Evolutionary conservation across 495 filamentous ascomycete genomes (phyloP).

Genomic region (Ascodesmis nigricans): DNA sequence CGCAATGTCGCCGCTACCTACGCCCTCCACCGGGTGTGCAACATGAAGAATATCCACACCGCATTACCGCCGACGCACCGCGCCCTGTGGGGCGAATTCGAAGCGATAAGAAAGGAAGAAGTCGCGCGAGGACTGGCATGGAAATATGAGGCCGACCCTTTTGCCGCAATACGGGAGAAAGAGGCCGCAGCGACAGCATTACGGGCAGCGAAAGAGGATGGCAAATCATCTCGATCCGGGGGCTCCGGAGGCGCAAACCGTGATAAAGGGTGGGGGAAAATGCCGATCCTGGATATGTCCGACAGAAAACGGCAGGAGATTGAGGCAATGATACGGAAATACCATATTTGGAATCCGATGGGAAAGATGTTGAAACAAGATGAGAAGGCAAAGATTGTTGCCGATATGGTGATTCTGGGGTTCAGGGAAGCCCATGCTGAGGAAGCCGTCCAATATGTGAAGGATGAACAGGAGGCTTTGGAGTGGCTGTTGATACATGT

Average conservation of each 20-base stretch:
- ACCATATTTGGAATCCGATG: slow-evolving; percentile 72
- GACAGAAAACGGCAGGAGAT: slow-evolving; percentile 50
- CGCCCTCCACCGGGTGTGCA: slow-evolving; percentile 72
- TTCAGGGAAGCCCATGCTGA: slow-evolving; percentile 75
- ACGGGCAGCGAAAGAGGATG: slow-evolving; percentile 46
- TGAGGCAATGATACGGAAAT: slow-evolving; percentile 51
- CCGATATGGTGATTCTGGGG: slow-evolving; percentile 52
- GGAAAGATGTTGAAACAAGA: slow-evolving; percentile 36
- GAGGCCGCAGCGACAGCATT: slow-evolving; percentile 55
- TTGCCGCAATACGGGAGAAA: slow-evolving; percentile 51
- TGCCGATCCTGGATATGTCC: slow-evolving; percentile 84
- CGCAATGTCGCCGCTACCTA: slow-evolving; percentile 82
- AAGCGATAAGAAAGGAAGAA: slow-evolving; percentile 54
- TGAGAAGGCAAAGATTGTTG: slow-evolving; percentile 38
- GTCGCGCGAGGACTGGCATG: slow-evolving; percentile 53
- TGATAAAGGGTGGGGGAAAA: slow-evolving; percentile 38
- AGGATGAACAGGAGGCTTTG: slow-evolving; percentile 76
- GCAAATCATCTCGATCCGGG: slow-evolving; percentile 15
- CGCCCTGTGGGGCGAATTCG: slow-evolving; percentile 65
- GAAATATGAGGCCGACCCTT: slow-evolving; percentile 94
- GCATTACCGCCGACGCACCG: slow-evolving; percentile 78
- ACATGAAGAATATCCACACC: slow-evolving; percentile 83
- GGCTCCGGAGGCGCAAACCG: slow-evolving; percentile 22
- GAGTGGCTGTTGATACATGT: slow-evolving; percentile 70
- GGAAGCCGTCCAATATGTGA: slow-evolving; percentile 69